Evolutionary conservation across 371 early-diverging fungal genomes (phyloP).

Genomic region (Catenaria anguillulae): DNA sequence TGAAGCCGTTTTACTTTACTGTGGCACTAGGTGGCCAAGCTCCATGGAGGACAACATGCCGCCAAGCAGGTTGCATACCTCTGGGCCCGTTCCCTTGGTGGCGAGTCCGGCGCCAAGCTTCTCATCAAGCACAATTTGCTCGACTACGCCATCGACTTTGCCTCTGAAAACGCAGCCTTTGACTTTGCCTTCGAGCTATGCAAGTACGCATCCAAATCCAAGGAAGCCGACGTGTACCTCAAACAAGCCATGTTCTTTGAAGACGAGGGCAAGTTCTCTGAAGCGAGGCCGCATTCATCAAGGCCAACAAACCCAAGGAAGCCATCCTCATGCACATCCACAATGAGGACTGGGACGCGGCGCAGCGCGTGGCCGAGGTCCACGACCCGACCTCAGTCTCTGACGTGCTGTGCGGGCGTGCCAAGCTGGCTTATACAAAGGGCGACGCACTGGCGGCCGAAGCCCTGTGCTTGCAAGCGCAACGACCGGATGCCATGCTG

Average conservation of each 20-base stretch:
- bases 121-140: constrained; percentile 34
- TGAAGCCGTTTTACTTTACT: too few species aligned
- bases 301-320: constrained; percentile 38
- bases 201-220: constrained; percentile 18
- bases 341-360: constrained; percentile 41
- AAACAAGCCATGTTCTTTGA: constrained; percentile 42
- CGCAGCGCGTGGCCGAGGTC: constrained; percentile 31
- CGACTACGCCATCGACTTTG: constrained; percentile 40
- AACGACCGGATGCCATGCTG: constrained; percentile 35
- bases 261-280: constrained; percentile 39
- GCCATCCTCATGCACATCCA: constrained; percentile 44
- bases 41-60: constrained; percentile 29
- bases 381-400: constrained; percentile 28
- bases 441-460: constrained; percentile 31
- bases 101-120: constrained; percentile 40
- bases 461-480: constrained; percentile 33
- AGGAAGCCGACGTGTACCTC: constrained; percentile 34
- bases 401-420: constrained; percentile 39
- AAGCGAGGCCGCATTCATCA: constrained; percentile 34
- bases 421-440: constrained; percentile 24
- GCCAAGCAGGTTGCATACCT: constrained; percentile 43
- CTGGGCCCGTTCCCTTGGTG: constrained; percentile 40
- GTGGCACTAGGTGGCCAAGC: constrained; percentile 38
- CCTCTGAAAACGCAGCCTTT: constrained; percentile 40
- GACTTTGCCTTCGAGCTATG: constrained; percentile 42